Base-by-base conservation (phyloP, 2,329 filamentous ascomycete species). In the Colletotrichum godetiae region DNA sequence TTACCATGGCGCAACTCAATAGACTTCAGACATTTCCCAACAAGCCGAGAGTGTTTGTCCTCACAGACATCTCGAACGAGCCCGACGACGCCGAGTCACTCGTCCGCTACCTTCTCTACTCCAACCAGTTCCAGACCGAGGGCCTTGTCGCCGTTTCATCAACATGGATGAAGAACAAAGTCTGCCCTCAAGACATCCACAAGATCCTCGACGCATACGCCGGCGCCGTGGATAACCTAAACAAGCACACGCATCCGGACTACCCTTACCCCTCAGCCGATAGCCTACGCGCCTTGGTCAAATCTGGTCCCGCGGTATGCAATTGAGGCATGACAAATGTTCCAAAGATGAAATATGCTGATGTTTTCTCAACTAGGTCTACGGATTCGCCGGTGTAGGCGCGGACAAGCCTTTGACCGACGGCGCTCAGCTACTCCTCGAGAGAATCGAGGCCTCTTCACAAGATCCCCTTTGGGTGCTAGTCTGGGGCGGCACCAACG, bases 401-500 rank as follows among this genome's bases (percentile, higher is more conserved):
- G 76, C 77, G 33, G 77, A 80, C 52, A 75, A 79, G 15, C 78
- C 80, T 5, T 76, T 82, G 3, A 81, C 78, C 58, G 79, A 82
- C 33, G 87, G 87, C 19, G 83, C 80, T 7, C 76, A 86, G 62
- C 79, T 88, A 0, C 84, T 90, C 4, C 81, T 82, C 4, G 74
- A 81, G 33, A 72, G 78, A 10, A 68, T 82, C 49, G 72, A 74
- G 2, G 72, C 76, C 1, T 65, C 74, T 11, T 58, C 74, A 8
- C 75, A 87, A 2, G 76, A 83, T 11, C 86, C 86, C 5, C 82
- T 90, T 1, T 90, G 87, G 86, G 80, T 89, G 8, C 81, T 89
- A 2, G 82, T 82, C 75, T 90, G 88, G 88, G 88, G 87, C 19
- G 88, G 88, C 13, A 84, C 86, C 31, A 89, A 89, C 70, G 84